Conservation (phyloP, 768 basidiomycete species). For the Xerocomellus dryophilus region DNA sequence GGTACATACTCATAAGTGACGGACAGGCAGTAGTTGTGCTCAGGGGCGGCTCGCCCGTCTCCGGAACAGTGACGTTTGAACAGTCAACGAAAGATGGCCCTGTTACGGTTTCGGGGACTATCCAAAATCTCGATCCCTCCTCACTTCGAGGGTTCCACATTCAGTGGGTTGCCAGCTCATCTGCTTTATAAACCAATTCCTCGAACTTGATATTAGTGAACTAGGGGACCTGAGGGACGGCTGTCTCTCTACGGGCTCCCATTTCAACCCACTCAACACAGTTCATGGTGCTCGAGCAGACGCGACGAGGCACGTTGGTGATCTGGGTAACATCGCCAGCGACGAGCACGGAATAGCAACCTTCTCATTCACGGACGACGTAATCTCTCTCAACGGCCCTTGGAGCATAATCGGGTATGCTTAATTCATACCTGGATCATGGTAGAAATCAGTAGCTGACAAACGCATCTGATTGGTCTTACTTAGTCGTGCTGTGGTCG, state of each 20-base stretch:
- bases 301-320: slow-evolving; percentile 63
- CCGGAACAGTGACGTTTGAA: slow-evolving; percentile 64
- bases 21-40: slow-evolving; percentile 58
- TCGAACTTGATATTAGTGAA: slow-evolving; percentile 12
- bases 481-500: slow-evolving; percentile 63
- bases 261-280: slow-evolving; percentile 70
- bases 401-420: slow-evolving; percentile 67
- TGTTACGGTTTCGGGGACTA: slow-evolving; percentile 60
- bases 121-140: slow-evolving; percentile 57
- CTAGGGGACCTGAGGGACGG: slow-evolving; percentile 65
- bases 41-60: slow-evolving; percentile 55
- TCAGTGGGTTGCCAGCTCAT: slow-evolving; percentile 49
- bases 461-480: slow-evolving; percentile 1
- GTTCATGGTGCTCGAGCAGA: slow-evolving; percentile 65
- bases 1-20: not conserved
- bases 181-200: slow-evolving; percentile 20
- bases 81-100: slow-evolving; percentile 49
- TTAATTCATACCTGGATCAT: not conserved
- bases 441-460: slow-evolving; percentile 2
- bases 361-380: slow-evolving; percentile 55
- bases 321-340: slow-evolving; percentile 70
- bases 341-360: slow-evolving; percentile 55
- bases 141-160: slow-evolving; percentile 74
- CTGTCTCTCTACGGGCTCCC: slow-evolving; percentile 65
- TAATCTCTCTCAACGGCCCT: slow-evolving; percentile 66